Evolutionary conservation across 164 flowering plant genomes (phyloP).

Genomic region (Dillenia turbinata): DNA sequence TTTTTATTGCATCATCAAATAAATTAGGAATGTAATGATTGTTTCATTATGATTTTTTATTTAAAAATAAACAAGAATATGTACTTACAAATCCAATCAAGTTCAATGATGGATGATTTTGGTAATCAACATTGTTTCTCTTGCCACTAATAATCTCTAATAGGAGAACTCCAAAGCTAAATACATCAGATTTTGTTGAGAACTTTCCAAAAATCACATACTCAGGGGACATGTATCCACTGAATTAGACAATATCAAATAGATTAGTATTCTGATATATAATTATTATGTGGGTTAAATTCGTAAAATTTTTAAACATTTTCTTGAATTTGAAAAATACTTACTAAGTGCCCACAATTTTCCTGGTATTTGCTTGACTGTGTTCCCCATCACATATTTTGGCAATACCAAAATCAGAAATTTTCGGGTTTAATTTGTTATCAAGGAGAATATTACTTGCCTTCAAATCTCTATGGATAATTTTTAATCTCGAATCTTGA

Average conservation of each 20-base stretch:
- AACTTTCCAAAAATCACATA: neutral
- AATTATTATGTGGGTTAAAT: neutral
- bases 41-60: neutral
- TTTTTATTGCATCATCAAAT: neutral
- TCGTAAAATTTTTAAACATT: neutral
- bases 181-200: neutral
- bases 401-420: conserved; percentile 2
- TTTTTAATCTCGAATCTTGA: conserved; percentile 2
- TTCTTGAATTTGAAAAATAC: neutral
- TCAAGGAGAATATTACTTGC: neutral
- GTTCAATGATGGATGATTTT: conserved; percentile 3
- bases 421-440: neutral
- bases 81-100: conserved; percentile 15
- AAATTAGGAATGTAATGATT: neutral
- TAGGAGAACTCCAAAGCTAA: conserved; percentile 16
- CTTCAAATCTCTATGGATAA: neutral
- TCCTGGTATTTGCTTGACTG: neutral
- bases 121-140: conserved; percentile 7
- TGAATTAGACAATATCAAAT: too few relatives aligned
- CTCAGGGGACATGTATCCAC: conserved; percentile 2
- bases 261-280: neutral
- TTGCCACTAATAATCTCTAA: conserved; percentile 15
- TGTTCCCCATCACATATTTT: neutral
- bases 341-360: neutral
- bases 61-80: neutral